Conservation (phyloP, 345 rosid species). For the Syzygium jambos region DNA sequence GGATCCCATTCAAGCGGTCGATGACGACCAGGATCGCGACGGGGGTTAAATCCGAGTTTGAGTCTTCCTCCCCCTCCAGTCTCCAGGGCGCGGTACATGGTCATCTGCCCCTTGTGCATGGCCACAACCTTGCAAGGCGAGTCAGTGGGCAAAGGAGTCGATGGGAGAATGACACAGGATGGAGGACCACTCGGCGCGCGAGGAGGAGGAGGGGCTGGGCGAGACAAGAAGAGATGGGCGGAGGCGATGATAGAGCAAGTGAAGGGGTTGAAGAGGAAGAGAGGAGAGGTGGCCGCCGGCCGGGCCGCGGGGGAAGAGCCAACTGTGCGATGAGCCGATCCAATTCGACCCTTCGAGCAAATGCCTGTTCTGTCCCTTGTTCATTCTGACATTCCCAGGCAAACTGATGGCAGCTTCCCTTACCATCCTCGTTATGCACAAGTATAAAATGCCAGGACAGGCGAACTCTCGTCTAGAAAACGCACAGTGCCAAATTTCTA, state of each 20-base stretch:
- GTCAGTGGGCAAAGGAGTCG: background rate
- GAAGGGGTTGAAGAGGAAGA: background rate
- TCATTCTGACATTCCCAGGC: background rate
- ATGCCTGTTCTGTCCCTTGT: background rate
- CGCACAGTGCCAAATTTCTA: background rate
- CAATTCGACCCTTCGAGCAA: background rate
- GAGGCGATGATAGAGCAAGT: background rate
- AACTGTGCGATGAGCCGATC: background rate
- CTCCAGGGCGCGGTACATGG: background rate
- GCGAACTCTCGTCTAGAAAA: background rate
- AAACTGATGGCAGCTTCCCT: background rate
- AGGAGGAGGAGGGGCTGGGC: background rate
- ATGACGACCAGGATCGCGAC: background rate
- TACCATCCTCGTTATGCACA: background rate
- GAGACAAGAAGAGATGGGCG: background rate
- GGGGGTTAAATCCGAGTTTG: background rate
- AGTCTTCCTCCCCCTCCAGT: background rate
- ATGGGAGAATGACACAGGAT: background rate
- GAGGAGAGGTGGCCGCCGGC: background rate
- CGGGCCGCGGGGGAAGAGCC: background rate
- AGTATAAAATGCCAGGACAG: background rate
- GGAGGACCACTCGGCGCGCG: background rate
- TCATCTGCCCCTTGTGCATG: background rate
- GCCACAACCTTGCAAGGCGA: background rate
- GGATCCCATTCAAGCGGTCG: background rate